Evolutionary conservation across 176 grass and related monocot genomes (phyloP).

Genomic region (Puya raimondii): DNA sequence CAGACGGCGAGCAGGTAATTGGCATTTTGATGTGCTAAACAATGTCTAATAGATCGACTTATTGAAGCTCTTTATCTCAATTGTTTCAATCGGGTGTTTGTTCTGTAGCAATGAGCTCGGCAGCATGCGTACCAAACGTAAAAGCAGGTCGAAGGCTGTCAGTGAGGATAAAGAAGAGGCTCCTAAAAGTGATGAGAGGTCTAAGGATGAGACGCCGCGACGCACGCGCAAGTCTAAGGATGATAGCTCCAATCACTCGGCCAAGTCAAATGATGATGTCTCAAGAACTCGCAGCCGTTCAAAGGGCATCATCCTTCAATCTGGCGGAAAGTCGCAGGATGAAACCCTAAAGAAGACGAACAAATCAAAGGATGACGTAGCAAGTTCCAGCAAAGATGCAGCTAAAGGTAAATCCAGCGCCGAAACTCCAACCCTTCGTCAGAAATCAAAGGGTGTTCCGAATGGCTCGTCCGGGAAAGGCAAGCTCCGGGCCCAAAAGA

Average conservation of each 20-base stretch:
- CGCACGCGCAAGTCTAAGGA: slow-evolving; percentile 26
- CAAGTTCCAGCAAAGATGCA: slow-evolving; percentile 17
- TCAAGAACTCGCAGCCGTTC: background rate
- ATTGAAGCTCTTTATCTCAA: background rate
- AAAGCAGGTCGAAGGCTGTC: slow-evolving; percentile 31
- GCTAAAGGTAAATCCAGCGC: slow-evolving; percentile 30
- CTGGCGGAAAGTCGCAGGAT: slow-evolving; percentile 10
- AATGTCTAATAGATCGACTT: background rate
- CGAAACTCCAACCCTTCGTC: slow-evolving; percentile 30
- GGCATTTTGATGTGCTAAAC: slow-evolving; percentile 1
- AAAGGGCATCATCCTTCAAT: slow-evolving; percentile 7
- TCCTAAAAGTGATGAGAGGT: slow-evolving; percentile 16
- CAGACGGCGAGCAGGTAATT: slow-evolving; percentile 26
- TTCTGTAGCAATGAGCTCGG: slow-evolving; percentile 14
- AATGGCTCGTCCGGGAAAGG: slow-evolving; percentile 9
- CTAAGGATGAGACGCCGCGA: slow-evolving; percentile 17
- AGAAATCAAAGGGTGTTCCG: slow-evolving; percentile 9
- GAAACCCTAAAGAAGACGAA: slow-evolving; percentile 20
- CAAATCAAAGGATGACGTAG: slow-evolving; percentile 34
- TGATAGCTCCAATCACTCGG: slow-evolving; percentile 1
- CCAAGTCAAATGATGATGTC: background rate
- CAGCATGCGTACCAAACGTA: slow-evolving; percentile 25
- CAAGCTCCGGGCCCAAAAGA: background rate
- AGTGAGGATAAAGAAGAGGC: slow-evolving; percentile 20
- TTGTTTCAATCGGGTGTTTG: slow-evolving; percentile 12